Percentiles rank a stretch among this genome's conserved stretches.
These are phyloP conservation scores for Pythium sukuiense DNA, from an alignment of 352 stramenopile genomes.

Conservation along the genomic window DNA sequence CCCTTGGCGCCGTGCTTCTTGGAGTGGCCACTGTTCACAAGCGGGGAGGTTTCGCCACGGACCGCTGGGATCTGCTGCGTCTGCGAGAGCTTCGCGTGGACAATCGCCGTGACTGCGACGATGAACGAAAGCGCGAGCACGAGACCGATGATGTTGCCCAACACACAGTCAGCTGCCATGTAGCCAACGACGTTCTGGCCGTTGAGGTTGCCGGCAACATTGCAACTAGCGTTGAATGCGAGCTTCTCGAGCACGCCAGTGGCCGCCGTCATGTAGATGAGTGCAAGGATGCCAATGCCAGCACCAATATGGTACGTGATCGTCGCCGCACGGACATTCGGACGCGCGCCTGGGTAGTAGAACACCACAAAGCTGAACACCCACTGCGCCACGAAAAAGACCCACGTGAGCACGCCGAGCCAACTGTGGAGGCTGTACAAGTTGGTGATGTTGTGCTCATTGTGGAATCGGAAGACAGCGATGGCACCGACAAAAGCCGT, in stretches of 20 bases:
- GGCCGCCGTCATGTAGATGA: conserved; percentile 63
- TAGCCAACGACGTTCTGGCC: conserved; percentile 62
- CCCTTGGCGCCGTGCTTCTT: conserved; percentile 13
- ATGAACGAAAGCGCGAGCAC: conserved; percentile 50
- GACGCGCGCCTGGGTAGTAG: conserved; percentile 68
- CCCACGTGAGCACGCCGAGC: conserved; percentile 67
- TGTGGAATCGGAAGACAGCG: conserved; percentile 87
- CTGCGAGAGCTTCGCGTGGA: conserved; percentile 42
- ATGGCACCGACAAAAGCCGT: conserved; percentile 57
- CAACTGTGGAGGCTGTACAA: conserved; percentile 88
- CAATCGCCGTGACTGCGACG: conserved; percentile 51
- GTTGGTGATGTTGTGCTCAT: conserved; percentile 84
- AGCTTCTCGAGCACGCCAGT: conserved; percentile 81
- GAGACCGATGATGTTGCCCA: conserved; percentile 75
- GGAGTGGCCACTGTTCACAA: conserved; percentile 29
- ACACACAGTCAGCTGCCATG: conserved; percentile 70
- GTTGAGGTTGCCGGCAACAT: conserved; percentile 66
- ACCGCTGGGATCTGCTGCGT: conserved; percentile 15
- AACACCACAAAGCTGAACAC: conserved; percentile 67
- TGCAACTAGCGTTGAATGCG: conserved; percentile 84
- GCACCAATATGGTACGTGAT: conserved; percentile 69
- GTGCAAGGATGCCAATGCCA: conserved; percentile 59
- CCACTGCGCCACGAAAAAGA: conserved; percentile 50
- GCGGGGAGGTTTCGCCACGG: conserved; percentile 42
- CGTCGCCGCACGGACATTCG: conserved; percentile 38